Base-by-base conservation (phyloP, 305 asterid genomes). In the Rubia balearica region DNA sequence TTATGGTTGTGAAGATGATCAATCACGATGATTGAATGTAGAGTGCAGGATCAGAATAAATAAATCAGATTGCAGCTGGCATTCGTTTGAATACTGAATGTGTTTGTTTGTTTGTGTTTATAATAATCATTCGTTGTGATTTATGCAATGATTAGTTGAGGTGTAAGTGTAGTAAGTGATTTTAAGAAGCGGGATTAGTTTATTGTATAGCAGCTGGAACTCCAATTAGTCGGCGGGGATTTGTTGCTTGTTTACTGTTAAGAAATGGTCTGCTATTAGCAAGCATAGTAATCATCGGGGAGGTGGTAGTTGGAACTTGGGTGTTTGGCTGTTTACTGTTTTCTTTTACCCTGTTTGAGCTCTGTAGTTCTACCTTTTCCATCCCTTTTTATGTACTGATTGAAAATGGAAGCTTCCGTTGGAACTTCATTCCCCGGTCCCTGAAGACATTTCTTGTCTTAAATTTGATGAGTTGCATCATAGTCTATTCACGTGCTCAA, bases 191-290 rank as follows among this genome's bases (percentile, higher is more conserved):
- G 17, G 36, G 33, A 60, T 8, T 14, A 19, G 36, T 9, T 21
- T 60, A 22, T 59, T 21, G 33, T 22, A 59, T 22, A 8, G 36
- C 40, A 22, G 64, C 40, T 12, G 3, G 64, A 6, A 53, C 1
- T 61, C 16, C 30, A 24, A 24, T 9, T 60, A 21, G 64, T 60
- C 13, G 16, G 2, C 5, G 14, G 13, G 6, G 64, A 0, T 21
- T 6, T 61, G 38, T 7, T 46, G 22, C 41, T 43, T 4, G 40
- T 66, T 66, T 66, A 24, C 17, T 13, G 41, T 7, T 14, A 7
- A 65, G 38, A 42, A 65, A 41, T 65, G 56, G 13, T 65, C 56
- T 49, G 7, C 56, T 49, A 49, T 55, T 55, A 55, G 56, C 27
- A 65, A 42, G 49, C 38, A 10, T 17, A 11, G n/a, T 55, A 65